A percentile compares a stretch with the other conserved stretches of the same genome.
Conservation (phyloP, 1,139 yeast genomes). For the Hanseniaspora gamundiae region DNA sequence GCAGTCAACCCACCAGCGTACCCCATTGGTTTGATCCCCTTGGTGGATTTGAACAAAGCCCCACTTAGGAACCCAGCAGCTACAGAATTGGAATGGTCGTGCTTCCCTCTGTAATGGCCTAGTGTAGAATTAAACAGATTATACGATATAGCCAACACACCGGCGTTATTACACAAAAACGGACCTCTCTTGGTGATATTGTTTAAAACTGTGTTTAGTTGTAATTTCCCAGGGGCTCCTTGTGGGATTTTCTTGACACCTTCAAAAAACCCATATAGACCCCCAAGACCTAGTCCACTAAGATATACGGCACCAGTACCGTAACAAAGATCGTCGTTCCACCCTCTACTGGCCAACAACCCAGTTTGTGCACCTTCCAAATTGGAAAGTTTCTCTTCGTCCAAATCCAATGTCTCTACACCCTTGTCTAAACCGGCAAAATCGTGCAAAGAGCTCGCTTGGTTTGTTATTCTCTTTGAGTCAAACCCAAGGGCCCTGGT, state of each 20-base stretch:
- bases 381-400: slow-evolving; percentile 62
- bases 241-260: slow-evolving; percentile 70
- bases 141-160: slow-evolving; percentile 82
- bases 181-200: slow-evolving; percentile 94
- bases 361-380: slow-evolving; percentile 88
- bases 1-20: slow-evolving; percentile 80
- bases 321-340: slow-evolving; percentile 95
- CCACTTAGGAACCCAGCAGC: slow-evolving; percentile 90
- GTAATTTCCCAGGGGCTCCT: slow-evolving; percentile 58
- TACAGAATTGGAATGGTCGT: slow-evolving; percentile 73
- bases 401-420: slow-evolving; percentile 70
- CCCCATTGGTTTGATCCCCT: slow-evolving; percentile 80
- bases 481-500: slow-evolving; percentile 48
- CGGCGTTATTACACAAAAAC: slow-evolving; percentile 86
- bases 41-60: slow-evolving; percentile 76
- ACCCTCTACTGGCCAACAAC: slow-evolving; percentile 84
- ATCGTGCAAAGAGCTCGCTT: slow-evolving; percentile 68
- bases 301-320: slow-evolving; percentile 95
- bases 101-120: slow-evolving; percentile 75
- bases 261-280: slow-evolving; percentile 76
- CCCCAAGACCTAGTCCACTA: slow-evolving; percentile 73
- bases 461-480: slow-evolving; percentile 50
- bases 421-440: slow-evolving; percentile 86
- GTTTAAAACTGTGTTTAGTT: slow-evolving; percentile 80
- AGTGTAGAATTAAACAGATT: slow-evolving; percentile 72